Base-by-base conservation (phyloP, 768 basidiomycete genomes). In the Suillus subaureus region DNA sequence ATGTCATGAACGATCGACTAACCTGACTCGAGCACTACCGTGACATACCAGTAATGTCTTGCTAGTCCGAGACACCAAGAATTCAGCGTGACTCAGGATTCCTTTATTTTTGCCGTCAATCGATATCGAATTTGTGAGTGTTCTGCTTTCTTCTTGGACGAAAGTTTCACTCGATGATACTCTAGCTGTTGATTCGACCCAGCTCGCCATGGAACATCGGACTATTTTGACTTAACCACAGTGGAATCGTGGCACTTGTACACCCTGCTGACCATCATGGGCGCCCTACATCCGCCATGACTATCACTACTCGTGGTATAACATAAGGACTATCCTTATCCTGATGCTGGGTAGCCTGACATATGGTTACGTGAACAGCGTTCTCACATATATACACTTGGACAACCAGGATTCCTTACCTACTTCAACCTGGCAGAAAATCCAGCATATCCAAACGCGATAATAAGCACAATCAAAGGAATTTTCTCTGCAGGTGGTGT, bases 281-380 rank as follows among this genome's bases (percentile, higher is more conserved):
- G 7, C 15, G 26, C 21, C 33, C 21, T 35, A 15, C 6, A 23
- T 23, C 4, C 43, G 16, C 15, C 28, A 33, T 26, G 33, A 31
- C 31, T 45, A 6, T 23, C 31, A 35, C 43, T 33, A 54, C 31
- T 54, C 31, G 6, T 15, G 45, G 49, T 55, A 52, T 52, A 23
- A 54, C 43, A 62, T 33, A 12, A n/a, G 21, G 33, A n/a, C 18
- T 31, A 35, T 23, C 16, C 31, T 62, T 18, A 35, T 35, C 26
- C 26, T 51, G 51, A 28, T 2, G 26, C 15, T 16, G n/a, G 49
- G 21, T 13, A 62, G 61, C 26, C 61, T 62, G 21, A 54, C 12
- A 52, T 23, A 62, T 49, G 43, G 45, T 23, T 51, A 62, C 31
- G 45, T 43, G 7, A 37, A n/a, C 61, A 62, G 31, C 6, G 21